A percentile compares a stretch with the other conserved stretches of the same genome.
Evolutionary conservation across 164 flowering plant species (phyloP).

Genomic region (Chimonanthus salicifolius): DNA sequence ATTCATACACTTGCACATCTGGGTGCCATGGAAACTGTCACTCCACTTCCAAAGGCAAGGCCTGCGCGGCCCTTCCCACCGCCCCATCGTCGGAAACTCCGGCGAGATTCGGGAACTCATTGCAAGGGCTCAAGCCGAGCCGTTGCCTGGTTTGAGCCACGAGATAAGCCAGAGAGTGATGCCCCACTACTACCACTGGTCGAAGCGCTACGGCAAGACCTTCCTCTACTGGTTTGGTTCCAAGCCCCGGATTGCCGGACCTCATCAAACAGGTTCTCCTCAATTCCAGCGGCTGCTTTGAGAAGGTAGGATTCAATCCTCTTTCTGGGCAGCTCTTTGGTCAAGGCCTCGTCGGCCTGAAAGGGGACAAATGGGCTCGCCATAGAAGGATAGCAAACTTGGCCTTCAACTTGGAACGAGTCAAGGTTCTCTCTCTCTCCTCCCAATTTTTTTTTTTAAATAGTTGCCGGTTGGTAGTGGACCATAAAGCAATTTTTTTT

Average conservation of each 20-base stretch:
- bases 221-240: conserved; percentile 16
- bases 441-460: not conserved
- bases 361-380: conserved; percentile 14
- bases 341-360: conserved; percentile 9
- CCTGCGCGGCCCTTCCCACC: conserved; percentile 19
- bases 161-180: conserved; percentile 1
- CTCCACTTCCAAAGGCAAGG: conserved; percentile 13
- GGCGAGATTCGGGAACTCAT: conserved; percentile 10
- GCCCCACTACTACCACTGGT: conserved; percentile 12
- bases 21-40: conserved; percentile 11
- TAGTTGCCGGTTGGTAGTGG: no score
- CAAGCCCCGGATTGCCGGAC: conserved; percentile 13
- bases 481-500: no score
- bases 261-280: conserved; percentile 15
- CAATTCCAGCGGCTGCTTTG: conserved; percentile 9
- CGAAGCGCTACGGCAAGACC: conserved; percentile 10
- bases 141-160: conserved; percentile 6
- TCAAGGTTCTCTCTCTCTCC: conserved; percentile 8
- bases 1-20: conserved; percentile 4
- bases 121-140: conserved; percentile 1
- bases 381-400: conserved; percentile 13
- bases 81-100: conserved; percentile 26
- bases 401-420: conserved; percentile 14
- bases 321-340: conserved; percentile 12
- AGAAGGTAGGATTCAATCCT: conserved; percentile 6